Evolutionary conservation across 768 basidiomycete species (phyloP).

Genomic region (Pulveroboletus sp.): DNA sequence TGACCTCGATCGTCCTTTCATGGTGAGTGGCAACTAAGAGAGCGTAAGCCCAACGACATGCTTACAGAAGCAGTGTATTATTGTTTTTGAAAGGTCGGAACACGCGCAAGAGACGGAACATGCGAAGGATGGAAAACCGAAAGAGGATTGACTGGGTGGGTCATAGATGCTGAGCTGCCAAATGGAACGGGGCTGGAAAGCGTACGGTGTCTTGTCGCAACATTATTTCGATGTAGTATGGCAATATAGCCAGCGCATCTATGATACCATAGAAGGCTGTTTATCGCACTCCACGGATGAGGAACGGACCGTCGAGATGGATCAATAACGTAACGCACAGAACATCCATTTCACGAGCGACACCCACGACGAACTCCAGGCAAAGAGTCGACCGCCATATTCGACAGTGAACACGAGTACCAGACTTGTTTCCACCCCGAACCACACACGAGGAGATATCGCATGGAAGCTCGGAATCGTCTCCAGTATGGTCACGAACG

Average conservation of each 20-base stretch:
- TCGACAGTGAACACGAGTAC: constrained; percentile 87
- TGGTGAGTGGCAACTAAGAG: not conserved
- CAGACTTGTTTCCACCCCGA: constrained; percentile 80
- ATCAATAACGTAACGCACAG: constrained; percentile 41
- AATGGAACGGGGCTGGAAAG: constrained; percentile 7
- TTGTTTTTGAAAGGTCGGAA: constrained; percentile 88
- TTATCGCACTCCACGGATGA: not conserved
- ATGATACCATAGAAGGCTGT: constrained; percentile 81
- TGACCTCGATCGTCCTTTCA: constrained; percentile 79
- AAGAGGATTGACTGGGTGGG: constrained; percentile 68
- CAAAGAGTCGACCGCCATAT: constrained; percentile 65
- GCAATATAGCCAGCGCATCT: constrained; percentile 79
- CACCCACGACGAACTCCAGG: constrained; percentile 69
- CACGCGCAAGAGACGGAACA: constrained; percentile 83
- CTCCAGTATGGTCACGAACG: constrained; percentile 72
- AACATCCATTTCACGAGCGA: constrained; percentile 59
- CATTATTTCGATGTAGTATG: constrained; percentile 85
- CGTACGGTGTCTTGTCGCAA: constrained; percentile 81
- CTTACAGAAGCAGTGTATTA: constrained; percentile 76
- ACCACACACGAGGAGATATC: constrained; percentile 69
- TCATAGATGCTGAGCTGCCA: not conserved
- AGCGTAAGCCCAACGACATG: constrained; percentile 6
- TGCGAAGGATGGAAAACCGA: constrained; percentile 85
- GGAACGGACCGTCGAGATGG: not conserved
- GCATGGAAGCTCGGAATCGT: constrained; percentile 75